phyloP scores from a whole-genome alignment of 257 asterid genomes.

The Solanum appendiculatum region DNA sequence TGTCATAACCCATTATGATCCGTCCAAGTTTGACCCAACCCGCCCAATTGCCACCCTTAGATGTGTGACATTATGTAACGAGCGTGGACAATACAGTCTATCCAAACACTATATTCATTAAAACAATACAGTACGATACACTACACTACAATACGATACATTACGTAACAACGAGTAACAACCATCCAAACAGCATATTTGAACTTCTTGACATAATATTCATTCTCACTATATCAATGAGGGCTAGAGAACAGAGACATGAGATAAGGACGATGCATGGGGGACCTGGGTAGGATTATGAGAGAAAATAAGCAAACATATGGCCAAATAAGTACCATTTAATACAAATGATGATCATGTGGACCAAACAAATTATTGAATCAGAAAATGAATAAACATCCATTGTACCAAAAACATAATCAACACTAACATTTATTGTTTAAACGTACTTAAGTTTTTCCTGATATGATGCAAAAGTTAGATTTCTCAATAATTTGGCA shows the following conservation, averaged over 20 bases:
- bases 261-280: background rate
- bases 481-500: background rate
- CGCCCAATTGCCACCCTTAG: too few relatives aligned
- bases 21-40: too few relatives aligned
- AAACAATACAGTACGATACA: too few relatives aligned
- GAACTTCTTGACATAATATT: background rate
- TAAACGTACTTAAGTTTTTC: background rate
- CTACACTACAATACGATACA: too few relatives aligned
- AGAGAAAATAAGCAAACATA: background rate
- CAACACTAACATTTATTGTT: background rate
- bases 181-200: too few relatives aligned
- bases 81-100: too few relatives aligned
- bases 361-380: background rate
- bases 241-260: background rate
- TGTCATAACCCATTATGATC: too few relatives aligned
- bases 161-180: too few relatives aligned
- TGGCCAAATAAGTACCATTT: background rate
- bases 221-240: background rate
- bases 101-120: too few relatives aligned
- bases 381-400: background rate
- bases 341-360: background rate
- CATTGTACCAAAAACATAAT: background rate
- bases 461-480: background rate
- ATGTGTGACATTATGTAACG: too few relatives aligned
- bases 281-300: background rate